These are phyloP conservation scores for Phytomonas sp. DNA, from an alignment of 208 protist species.

Conservation along the genomic window DNA sequence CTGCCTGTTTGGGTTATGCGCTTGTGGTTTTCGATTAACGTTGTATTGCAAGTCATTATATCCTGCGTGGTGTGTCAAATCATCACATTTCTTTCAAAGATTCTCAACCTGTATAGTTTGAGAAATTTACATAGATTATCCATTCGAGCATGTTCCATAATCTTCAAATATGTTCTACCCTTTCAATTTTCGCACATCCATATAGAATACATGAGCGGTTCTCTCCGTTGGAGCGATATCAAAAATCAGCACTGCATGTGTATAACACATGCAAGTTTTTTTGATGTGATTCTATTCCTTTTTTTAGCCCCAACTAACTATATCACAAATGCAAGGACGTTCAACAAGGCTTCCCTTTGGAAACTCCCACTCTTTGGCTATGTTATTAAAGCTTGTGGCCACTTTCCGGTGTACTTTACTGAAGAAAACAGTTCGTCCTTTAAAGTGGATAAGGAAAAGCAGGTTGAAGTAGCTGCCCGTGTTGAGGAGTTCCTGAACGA, in stretches of 20 bases:
- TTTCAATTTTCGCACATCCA: slow-evolving; percentile 50
- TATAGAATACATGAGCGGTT: slow-evolving; percentile 48
- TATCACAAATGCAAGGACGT: slow-evolving; percentile 52
- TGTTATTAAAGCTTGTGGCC: slow-evolving; percentile 57
- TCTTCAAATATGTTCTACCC: slow-evolving; percentile 40
- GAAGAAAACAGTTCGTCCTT: slow-evolving; percentile 42
- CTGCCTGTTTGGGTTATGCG: slow-evolving; percentile 47
- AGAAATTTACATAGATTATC: neutral
- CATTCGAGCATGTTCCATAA: slow-evolving; percentile 27
- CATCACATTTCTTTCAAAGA: slow-evolving; percentile 8
- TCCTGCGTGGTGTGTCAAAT: slow-evolving; percentile 28
- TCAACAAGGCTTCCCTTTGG: slow-evolving; percentile 62
- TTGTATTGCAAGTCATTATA: slow-evolving; percentile 6
- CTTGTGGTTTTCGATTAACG: slow-evolving; percentile 45
- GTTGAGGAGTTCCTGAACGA: slow-evolving; percentile 49
- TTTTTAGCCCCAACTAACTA: slow-evolving; percentile 40
- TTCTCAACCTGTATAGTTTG: neutral
- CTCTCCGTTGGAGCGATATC: slow-evolving; percentile 41
- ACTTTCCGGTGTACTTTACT: slow-evolving; percentile 82
- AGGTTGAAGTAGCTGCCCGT: slow-evolving; percentile 45
- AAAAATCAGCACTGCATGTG: slow-evolving; percentile 47
- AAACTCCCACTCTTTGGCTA: slow-evolving; percentile 67
- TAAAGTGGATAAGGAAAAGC: slow-evolving; percentile 73
- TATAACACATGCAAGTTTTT: slow-evolving; percentile 82
- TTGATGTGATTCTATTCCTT: slow-evolving; percentile 71